Evolutionary conservation across 2,329 filamentous ascomycete species (phyloP).

Genomic region (Emergomyces orientalis): DNA sequence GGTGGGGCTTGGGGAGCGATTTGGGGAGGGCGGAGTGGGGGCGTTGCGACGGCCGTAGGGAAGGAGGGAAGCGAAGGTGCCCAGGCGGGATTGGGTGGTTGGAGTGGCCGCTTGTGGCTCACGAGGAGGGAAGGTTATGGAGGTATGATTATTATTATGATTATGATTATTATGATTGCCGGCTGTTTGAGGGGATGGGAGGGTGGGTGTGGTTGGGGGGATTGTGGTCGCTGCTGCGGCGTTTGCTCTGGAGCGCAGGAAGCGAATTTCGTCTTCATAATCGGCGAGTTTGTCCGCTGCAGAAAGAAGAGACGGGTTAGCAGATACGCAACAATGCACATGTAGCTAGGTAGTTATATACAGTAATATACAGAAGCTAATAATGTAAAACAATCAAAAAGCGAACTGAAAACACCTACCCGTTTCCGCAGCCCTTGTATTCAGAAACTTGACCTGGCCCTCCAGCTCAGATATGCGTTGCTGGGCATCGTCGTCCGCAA

Average conservation of each 20-base stretch:
- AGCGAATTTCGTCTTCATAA: slow-evolving; percentile 54
- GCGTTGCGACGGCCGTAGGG: slow-evolving; percentile 27
- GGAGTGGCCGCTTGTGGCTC: slow-evolving; percentile 21
- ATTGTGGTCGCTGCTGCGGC: slow-evolving; percentile 17
- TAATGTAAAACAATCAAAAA: background rate
- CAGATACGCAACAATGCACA: background rate
- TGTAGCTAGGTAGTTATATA: too few relatives aligned
- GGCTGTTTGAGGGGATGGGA: slow-evolving; percentile 19
- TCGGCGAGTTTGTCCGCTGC: slow-evolving; percentile 50
- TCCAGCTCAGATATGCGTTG: slow-evolving; percentile 44
- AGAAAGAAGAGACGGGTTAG: slow-evolving; percentile 6
- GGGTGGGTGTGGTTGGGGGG: slow-evolving; percentile 22
- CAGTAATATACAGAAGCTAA: too few relatives aligned
- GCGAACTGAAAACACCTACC: slow-evolving; percentile 34
- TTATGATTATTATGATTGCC: slow-evolving; percentile 17
- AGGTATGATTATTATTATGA: slow-evolving; percentile 16
- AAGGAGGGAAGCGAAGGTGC: slow-evolving; percentile 31
- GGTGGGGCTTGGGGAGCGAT: slow-evolving; percentile 10
- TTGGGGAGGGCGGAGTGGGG: slow-evolving; percentile 17
- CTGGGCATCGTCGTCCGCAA: slow-evolving; percentile 26
- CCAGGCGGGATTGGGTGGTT: slow-evolving; percentile 25
- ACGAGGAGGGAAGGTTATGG: slow-evolving; percentile 19
- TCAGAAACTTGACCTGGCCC: slow-evolving; percentile 45
- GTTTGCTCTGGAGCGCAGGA: slow-evolving; percentile 32
- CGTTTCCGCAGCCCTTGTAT: slow-evolving; percentile 44